phyloP scores from a whole-genome alignment of 768 basidiomycete genomes.

The Kwoniella europaea region DNA sequence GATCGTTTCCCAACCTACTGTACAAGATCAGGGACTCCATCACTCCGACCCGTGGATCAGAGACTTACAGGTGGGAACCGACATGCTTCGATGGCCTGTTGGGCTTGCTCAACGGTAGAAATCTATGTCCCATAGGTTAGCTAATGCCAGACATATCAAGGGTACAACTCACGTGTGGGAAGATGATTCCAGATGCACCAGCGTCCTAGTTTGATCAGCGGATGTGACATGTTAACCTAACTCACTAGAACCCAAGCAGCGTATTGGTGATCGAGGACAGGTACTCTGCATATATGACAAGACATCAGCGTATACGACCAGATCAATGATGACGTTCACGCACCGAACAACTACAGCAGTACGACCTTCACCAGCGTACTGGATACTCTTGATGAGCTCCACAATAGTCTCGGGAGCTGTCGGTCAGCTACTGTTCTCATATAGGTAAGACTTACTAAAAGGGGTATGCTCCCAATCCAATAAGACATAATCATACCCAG shows the following conservation, averaged over 20 bases:
- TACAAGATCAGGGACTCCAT: not conserved
- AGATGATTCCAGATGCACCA: slow-evolving; percentile 15
- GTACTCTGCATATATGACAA: not conserved
- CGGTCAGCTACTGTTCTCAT: not conserved
- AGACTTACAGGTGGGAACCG: slow-evolving; percentile 11
- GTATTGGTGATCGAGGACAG: slow-evolving; percentile 17
- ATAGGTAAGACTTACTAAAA: slow-evolving; percentile 4
- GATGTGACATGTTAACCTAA: not conserved
- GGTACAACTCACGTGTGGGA: slow-evolving; percentile 14
- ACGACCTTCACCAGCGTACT: slow-evolving; percentile 19
- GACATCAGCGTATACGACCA: not conserved
- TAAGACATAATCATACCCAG: slow-evolving; percentile 17
- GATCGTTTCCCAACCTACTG: slow-evolving; percentile 26
- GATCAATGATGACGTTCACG: not conserved
- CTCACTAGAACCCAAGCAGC: slow-evolving; percentile 21
- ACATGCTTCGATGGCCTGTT: slow-evolving; percentile 3
- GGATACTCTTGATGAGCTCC: slow-evolving; percentile 18
- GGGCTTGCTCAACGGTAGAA: slow-evolving; percentile 11
- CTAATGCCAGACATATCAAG: not conserved
- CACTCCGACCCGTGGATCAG: rapidly evolving
- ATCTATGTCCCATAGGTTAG: not conserved
- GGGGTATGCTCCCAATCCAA: slow-evolving; percentile 27
- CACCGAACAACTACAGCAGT: slow-evolving; percentile 19
- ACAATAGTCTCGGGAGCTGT: slow-evolving; percentile 13
- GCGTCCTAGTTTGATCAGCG: not conserved